These are phyloP conservation scores for Rhizopus delemar DNA, from an alignment of 371 early-diverging fungal genomes.

Conservation along the genomic window DNA sequence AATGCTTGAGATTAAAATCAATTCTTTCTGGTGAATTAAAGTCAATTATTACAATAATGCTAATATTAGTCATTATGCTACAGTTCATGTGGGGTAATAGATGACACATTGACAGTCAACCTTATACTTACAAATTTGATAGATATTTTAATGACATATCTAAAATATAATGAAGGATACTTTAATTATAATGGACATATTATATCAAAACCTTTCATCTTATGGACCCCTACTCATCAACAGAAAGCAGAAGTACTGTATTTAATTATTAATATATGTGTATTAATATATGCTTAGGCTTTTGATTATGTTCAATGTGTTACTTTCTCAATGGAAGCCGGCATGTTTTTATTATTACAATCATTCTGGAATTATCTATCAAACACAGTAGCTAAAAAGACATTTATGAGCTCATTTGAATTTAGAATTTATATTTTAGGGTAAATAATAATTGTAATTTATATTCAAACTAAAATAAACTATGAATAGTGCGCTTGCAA, in stretches of 20 bases:
- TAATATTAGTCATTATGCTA: conserved; percentile 31
- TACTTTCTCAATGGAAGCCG: conserved; percentile 37
- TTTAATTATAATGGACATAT: conserved; percentile 23
- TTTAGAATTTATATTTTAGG: conserved; percentile 42
- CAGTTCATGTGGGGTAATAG: conserved; percentile 40
- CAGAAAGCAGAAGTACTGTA: conserved; percentile 19
- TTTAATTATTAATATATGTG: not conserved
- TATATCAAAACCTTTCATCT: conserved; percentile 27
- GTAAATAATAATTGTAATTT: conserved; percentile 14
- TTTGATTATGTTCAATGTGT: conserved; percentile 43
- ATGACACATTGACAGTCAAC: not conserved
- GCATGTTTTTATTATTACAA: conserved; percentile 44
- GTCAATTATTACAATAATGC: conserved; percentile 36
- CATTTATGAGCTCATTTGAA: conserved; percentile 47
- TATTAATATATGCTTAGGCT: conserved; percentile 15
- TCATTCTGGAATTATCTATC: conserved; percentile 52
- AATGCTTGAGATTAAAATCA: conserved; percentile 27
- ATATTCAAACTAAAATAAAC: not conserved
- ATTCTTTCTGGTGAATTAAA: conserved; percentile 42
- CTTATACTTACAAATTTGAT: not conserved
- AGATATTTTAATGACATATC: conserved; percentile 38
- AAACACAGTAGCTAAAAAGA: conserved; percentile 36
- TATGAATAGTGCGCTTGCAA: conserved; percentile 29
- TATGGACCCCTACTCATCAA: conserved; percentile 33
- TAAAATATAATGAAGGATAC: conserved; percentile 44